A percentile compares a stretch with the other conserved stretches of the same genome.
phyloP scores from a whole-genome alignment of 2,329 filamentous ascomycete species.

The Fusarium robinianum region DNA sequence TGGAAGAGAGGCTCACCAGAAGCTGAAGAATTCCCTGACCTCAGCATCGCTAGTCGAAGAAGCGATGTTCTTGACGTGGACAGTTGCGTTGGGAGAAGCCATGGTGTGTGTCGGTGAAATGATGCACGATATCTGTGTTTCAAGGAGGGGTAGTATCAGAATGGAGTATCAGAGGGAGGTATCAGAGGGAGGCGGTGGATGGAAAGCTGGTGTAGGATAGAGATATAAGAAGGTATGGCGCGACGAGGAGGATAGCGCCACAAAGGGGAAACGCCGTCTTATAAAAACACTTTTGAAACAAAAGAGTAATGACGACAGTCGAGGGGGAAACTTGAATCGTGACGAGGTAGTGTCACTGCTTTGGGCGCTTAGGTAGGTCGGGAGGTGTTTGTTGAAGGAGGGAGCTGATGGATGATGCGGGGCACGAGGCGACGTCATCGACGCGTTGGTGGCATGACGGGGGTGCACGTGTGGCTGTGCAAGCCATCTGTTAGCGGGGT shows the following conservation, averaged over 20 bases:
- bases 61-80: slow-evolving; percentile 90
- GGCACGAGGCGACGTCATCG: slow-evolving; percentile 39
- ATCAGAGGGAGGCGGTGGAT: slow-evolving; percentile 27
- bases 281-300: slow-evolving; percentile 15
- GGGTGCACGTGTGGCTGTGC: slow-evolving; percentile 30
- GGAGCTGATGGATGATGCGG: slow-evolving; percentile 32
- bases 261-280: too few relatives aligned
- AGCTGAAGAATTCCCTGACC: slow-evolving; percentile 96
- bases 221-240: slow-evolving; percentile 8
- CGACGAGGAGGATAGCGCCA: too few relatives aligned
- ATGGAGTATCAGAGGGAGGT: slow-evolving; percentile 11
- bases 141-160: slow-evolving; percentile 9
- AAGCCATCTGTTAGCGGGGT: slow-evolving; percentile 9
- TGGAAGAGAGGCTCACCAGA: slow-evolving; percentile 64
- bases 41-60: slow-evolving; percentile 83
- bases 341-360: slow-evolving; percentile 26
- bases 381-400: slow-evolving; percentile 17
- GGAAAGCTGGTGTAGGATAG: not conserved
- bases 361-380: slow-evolving; percentile 10
- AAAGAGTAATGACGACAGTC: slow-evolving; percentile 30
- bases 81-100: slow-evolving; percentile 65
- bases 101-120: slow-evolving; percentile 46
- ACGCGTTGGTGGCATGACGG: slow-evolving; percentile 30
- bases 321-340: slow-evolving; percentile 20
- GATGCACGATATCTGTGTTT: too few relatives aligned